Percentiles rank a stretch among this genome's conserved stretches.
Conservation (phyloP, 2,329 filamentous ascomycete genomes). For the Colletotrichum siamense region DNA sequence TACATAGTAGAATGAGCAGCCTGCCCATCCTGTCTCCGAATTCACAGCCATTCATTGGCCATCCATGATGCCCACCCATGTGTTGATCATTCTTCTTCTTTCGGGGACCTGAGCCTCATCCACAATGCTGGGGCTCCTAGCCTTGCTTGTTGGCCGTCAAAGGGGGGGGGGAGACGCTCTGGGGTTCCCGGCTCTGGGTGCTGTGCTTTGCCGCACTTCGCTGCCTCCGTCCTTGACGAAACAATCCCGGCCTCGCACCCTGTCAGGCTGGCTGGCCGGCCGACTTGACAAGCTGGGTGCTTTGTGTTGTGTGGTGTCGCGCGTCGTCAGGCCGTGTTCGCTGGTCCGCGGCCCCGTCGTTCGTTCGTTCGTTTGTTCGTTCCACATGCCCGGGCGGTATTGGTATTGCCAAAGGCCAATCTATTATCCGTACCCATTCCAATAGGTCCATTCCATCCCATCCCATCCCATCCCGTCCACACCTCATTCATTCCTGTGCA, state of each 20-base stretch:
- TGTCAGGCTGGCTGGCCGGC: not conserved
- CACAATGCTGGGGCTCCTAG: not conserved
- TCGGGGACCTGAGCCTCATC: not conserved
- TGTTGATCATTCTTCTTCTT: constrained; percentile 15
- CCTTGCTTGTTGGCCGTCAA: not conserved
- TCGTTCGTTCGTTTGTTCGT: not conserved
- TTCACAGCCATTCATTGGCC: not conserved
- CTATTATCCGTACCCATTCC: not conserved
- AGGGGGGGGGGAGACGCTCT: not conserved
- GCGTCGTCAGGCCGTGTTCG: not conserved
- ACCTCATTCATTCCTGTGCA: no score
- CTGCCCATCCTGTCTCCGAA: not conserved
- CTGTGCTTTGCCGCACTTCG: not conserved
- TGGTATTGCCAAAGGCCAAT: not conserved
- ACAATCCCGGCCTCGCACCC: not conserved
- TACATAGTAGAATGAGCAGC: no score
- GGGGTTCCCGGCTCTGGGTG: not conserved
- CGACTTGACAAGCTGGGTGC: not conserved
- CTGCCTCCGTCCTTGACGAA: not conserved
- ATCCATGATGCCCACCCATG: not conserved
- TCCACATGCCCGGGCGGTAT: not conserved
- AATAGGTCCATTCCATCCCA: not conserved
- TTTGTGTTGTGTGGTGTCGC: not conserved
- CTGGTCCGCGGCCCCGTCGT: not conserved
- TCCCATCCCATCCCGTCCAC: not conserved